Base-by-base conservation (phyloP, 208 protist species). In the Novymonas esmeraldas region DNA sequence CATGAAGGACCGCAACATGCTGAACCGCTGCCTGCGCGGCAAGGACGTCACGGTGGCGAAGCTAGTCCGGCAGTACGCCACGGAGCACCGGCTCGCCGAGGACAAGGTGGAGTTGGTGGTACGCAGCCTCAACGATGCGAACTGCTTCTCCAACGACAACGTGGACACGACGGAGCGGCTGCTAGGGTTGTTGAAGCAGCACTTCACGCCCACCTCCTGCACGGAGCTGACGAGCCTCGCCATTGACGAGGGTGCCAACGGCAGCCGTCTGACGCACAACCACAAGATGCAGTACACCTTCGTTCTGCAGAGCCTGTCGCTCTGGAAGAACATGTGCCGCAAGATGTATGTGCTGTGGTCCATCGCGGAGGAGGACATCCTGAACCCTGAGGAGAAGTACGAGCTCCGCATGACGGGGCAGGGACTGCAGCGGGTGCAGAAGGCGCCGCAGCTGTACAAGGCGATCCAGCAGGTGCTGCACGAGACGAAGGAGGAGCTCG, bases 281-380 rank as follows among this genome's bases (percentile, higher is more conserved):
- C 98, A 99, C 78, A 59, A 44, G 36, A 81, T 81, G 45, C 98
- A 99, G 87, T 99, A 93, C 75, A 67, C 78, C 55, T 99, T 98
- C 78, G 97, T 98, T 4, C 74, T 97, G 38, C 98, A 99, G 79
- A 98, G 95, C 29, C 82, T 99, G 0, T 90, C 84, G 4, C 82
- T 99, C 29, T 99, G 98, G 98, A 94, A 92, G 73, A 96, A 97
- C 65, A 95, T 98, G 58, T 93, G 89, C 66, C 76, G 76, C 13
- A 81, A 82, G 28, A 95, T 97, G 86, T 97, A 89, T 78, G 59
- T 78, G 29, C 77, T 98, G 41, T 97, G 94, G 98, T 92, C 88
- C 18, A 89, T 98, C 26, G 94, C 95, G 2, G 98, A 99, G 69
- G 73, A 84, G 57, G 98, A 99, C 76, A 90, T 99, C 57, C 82